Evolutionary conservation across 2,329 filamentous ascomycete species (phyloP).

Genomic region (Gliomastix tumulicola): DNA sequence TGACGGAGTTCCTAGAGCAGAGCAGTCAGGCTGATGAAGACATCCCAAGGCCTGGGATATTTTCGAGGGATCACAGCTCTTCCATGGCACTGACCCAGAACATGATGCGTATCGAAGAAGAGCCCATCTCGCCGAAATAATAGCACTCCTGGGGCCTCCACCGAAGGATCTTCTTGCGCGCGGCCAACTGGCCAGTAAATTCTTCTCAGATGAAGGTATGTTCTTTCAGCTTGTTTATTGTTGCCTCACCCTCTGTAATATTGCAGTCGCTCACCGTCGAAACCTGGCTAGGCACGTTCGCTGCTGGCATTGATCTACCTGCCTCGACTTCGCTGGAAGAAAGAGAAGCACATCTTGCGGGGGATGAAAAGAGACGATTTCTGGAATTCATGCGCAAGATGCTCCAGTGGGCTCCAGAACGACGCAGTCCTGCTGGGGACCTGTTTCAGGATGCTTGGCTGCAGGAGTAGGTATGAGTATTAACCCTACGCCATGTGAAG

Average conservation of each 20-base stretch:
- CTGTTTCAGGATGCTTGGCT: constrained; percentile 22
- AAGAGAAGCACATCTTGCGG: constrained; percentile 26
- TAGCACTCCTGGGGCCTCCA: constrained; percentile 34
- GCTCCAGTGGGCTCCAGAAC: constrained; percentile 25
- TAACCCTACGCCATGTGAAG: neutral
- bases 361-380: constrained; percentile 18
- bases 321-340: constrained; percentile 20
- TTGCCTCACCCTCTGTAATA: neutral
- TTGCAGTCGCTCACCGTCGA: no score
- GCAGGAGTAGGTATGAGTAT: constrained; percentile 1
- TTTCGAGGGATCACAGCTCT: constrained; percentile 36
- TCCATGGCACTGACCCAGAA: constrained; percentile 30
- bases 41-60: constrained; percentile 34
- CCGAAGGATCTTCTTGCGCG: constrained; percentile 22
- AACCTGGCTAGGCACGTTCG: constrained; percentile 17
- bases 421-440: constrained; percentile 18
- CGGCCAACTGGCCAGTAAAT: constrained; percentile 22
- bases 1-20: constrained; percentile 2
- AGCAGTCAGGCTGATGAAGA: constrained; percentile 8
- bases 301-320: constrained; percentile 10
- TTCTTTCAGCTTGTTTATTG: neutral
- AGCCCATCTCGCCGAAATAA: constrained; percentile 41
- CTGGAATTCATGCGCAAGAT: constrained; percentile 26
- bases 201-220: constrained; percentile 28
- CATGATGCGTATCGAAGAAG: constrained; percentile 28